These are phyloP conservation scores for Amaranthus hypochondriacus DNA, from an alignment of 148 eudicot species.

Conservation along the genomic window DNA sequence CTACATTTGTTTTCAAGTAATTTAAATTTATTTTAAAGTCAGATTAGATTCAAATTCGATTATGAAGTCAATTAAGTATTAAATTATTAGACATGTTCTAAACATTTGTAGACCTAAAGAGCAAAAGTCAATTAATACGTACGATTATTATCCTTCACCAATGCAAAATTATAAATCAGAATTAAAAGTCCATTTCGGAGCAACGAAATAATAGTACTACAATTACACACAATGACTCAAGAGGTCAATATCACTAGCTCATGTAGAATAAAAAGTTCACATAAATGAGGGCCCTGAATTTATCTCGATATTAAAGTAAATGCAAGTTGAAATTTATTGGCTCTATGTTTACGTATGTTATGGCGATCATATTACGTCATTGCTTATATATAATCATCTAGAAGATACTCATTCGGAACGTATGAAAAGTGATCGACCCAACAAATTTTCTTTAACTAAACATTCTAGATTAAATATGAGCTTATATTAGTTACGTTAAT, in stretches of 20 bases:
- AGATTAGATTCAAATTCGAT: too few species aligned
- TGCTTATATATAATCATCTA: neutral
- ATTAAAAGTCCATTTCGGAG: neutral
- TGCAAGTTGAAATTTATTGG: neutral
- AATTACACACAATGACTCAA: neutral
- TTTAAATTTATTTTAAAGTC: too few species aligned
- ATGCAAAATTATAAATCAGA: neutral
- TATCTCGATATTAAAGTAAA: constrained; percentile 3
- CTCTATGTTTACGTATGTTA: neutral
- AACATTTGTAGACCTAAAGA: too few species aligned
- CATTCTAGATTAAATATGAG: too few species aligned
- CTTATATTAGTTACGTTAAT: too few species aligned
- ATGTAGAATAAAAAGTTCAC: neutral
- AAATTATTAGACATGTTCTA: too few species aligned
- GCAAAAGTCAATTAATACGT: neutral
- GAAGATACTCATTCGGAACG: neutral
- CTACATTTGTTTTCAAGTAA: too few species aligned
- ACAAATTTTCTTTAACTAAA: too few species aligned
- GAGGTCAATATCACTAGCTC: neutral
- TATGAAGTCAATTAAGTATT: too few species aligned
- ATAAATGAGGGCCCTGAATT: neutral
- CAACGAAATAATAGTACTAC: neutral
- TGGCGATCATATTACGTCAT: constrained; percentile 1
- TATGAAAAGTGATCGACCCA: too few species aligned
- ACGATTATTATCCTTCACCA: neutral